Conservation (phyloP, 1,284 basidiomycete species). For the Pseudomicrostroma phylloplanum region DNA sequence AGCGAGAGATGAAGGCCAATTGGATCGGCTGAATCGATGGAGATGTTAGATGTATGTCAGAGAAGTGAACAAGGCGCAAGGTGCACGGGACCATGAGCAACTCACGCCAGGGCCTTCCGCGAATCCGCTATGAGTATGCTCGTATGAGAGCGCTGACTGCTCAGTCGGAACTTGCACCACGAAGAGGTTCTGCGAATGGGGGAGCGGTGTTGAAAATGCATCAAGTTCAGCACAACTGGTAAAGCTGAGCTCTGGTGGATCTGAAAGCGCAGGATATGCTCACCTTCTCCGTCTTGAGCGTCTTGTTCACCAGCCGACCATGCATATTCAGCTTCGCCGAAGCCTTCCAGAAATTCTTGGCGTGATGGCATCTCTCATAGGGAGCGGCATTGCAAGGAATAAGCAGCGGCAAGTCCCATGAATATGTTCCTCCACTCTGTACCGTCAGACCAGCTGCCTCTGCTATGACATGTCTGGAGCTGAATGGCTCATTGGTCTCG, state of each 20-base stretch:
- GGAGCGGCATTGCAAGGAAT: constrained; percentile 3
- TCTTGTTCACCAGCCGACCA: background rate
- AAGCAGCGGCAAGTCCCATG: constrained; percentile 1
- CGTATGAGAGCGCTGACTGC: background rate
- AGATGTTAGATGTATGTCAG: background rate
- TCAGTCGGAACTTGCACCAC: background rate
- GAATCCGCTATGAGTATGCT: background rate
- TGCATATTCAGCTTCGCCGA: constrained; percentile 1
- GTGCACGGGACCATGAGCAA: background rate
- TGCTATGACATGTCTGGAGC: background rate
- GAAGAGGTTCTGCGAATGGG: constrained; percentile 4
- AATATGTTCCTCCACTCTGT: background rate
- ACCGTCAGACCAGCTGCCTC: background rate
- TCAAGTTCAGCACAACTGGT: no score
- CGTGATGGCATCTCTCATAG: background rate
- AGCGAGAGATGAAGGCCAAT: constrained; percentile 5
- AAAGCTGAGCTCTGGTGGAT: no score
- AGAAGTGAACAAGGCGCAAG: background rate
- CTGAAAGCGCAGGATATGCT: background rate
- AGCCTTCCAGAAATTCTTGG: background rate
- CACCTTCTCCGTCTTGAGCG: constrained; percentile 1
- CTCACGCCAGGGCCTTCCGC: background rate
- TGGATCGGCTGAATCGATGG: background rate
- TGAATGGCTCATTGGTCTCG: constrained; percentile 1
- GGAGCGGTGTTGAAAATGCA: background rate